A percentile compares a stretch with the other conserved stretches of the same genome.
These are phyloP conservation scores for Ceratocystiopsis sp. DNA, from an alignment of 2,329 filamentous ascomycete genomes.

Conservation along the genomic window DNA sequence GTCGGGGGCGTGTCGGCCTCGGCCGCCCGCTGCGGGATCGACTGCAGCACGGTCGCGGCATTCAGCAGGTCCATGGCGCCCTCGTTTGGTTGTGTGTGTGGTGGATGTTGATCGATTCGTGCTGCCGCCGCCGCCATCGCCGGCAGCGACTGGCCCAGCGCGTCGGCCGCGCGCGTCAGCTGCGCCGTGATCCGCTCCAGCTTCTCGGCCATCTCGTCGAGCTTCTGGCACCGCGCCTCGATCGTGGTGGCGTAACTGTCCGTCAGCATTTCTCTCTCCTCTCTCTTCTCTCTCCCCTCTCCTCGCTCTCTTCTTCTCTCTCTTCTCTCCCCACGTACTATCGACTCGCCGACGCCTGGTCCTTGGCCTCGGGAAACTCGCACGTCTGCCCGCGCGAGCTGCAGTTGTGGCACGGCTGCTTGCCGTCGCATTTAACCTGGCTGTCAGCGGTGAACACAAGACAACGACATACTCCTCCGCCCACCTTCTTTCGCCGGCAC, in stretches of 20 bases:
- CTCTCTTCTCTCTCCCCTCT: too few species aligned
- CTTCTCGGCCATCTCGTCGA: slow-evolving; percentile 12
- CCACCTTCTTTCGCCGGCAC: slow-evolving; percentile 11
- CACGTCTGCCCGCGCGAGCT: slow-evolving; percentile 10
- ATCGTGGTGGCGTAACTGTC: slow-evolving; percentile 9
- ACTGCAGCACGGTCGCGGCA: too few species aligned
- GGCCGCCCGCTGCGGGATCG: background rate
- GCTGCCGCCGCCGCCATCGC: too few species aligned
- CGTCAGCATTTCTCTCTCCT: too few species aligned
- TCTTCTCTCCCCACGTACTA: too few species aligned
- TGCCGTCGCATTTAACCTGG: slow-evolving; percentile 14
- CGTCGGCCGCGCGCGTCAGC: background rate
- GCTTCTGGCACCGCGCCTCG: slow-evolving; percentile 12
- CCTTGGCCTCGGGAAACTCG: slow-evolving; percentile 11
- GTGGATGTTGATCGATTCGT: too few species aligned
- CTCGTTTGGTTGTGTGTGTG: too few species aligned
- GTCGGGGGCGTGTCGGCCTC: too few species aligned
- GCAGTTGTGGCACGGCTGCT: slow-evolving; percentile 13
- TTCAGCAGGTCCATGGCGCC: too few species aligned
- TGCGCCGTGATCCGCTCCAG: slow-evolving; percentile 9
- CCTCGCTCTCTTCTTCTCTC: too few species aligned
- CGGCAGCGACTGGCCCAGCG: background rate
- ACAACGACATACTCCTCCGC: too few species aligned
- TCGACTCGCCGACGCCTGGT: slow-evolving; percentile 12
- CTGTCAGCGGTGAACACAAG: background rate